Conservation (phyloP, 257 asterid genomes). For the Solanum etuberosum region DNA sequence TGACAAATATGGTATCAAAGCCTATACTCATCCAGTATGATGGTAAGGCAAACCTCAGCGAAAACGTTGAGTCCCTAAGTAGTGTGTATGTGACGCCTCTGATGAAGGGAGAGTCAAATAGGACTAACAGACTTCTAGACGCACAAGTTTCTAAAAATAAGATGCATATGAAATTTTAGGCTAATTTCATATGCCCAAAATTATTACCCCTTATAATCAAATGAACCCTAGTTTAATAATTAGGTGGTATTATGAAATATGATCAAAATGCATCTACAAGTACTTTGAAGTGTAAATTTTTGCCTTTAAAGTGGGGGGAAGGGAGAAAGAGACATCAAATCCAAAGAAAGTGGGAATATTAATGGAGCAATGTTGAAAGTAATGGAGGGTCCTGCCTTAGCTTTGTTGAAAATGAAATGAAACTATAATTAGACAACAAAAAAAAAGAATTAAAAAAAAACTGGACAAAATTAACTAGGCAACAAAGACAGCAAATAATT, state of each 20-base stretch:
- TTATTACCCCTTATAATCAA: not conserved
- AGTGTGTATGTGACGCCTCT: not conserved
- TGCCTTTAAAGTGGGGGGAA: not conserved
- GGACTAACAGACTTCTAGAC: not conserved
- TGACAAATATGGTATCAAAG: too few relatives aligned
- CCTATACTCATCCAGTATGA: not conserved
- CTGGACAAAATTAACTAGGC: not conserved
- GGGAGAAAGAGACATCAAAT: not conserved
- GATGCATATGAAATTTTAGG: too few relatives aligned
- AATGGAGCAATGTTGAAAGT: not conserved
- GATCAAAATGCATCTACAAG: not conserved
- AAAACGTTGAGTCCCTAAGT: not conserved
- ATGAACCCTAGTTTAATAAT: not conserved
- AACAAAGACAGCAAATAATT: not conserved
- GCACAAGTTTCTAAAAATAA: too few relatives aligned
- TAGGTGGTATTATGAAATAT: not conserved
- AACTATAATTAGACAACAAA: not conserved
- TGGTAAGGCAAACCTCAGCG: not conserved
- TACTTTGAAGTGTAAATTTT: not conserved
- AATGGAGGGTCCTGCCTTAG: not conserved
- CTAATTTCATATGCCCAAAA: not conserved
- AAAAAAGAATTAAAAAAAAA: too few relatives aligned
- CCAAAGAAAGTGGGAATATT: not conserved
- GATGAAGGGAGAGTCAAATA: not conserved
- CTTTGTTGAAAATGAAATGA: not conserved